Conservation (phyloP, 2,329 filamentous ascomycete species). For the Penicillium hordei region DNA sequence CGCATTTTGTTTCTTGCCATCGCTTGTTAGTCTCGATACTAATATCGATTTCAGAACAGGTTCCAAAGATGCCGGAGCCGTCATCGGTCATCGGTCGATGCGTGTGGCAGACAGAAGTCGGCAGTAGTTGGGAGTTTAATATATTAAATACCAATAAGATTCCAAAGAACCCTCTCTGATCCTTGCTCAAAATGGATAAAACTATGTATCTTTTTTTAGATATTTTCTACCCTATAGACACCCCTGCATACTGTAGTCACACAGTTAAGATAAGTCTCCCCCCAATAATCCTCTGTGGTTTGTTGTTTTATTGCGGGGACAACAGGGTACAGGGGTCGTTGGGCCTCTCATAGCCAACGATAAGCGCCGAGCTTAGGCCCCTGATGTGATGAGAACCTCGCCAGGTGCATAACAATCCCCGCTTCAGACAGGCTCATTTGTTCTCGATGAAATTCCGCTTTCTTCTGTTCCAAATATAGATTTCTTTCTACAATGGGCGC, state of each 20-base stretch:
- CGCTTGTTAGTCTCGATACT: conserved; percentile 17
- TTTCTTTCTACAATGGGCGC: conserved; percentile 1
- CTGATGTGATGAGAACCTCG: conserved; percentile 34
- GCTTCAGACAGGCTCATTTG: conserved; percentile 20
- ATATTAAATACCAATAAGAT: neutral
- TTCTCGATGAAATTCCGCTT: conserved; percentile 11
- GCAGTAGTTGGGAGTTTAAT: conserved; percentile 21
- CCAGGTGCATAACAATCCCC: conserved; percentile 29
- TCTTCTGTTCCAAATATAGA: conserved; percentile 29
- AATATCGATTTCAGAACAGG: conserved; percentile 19
- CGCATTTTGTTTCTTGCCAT: conserved; percentile 12
- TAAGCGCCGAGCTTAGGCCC: conserved; percentile 34
- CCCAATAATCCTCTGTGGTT: conserved; percentile 11
- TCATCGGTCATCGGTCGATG: conserved; percentile 3
- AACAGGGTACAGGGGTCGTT: neutral
- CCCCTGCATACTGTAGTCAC: conserved; percentile 6
- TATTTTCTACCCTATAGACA: neutral
- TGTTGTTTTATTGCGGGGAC: conserved; percentile 18
- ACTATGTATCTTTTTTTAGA: conserved; percentile 1
- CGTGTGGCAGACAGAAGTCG: conserved; percentile 4
- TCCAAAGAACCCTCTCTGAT: neutral
- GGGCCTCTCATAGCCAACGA: conserved; percentile 23
- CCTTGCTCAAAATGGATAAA: neutral
- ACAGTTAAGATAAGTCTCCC: conserved; percentile 3
- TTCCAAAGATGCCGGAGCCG: neutral